Evolutionary conservation across 768 basidiomycete species (phyloP), one percentile per base, ranked within the genome.

Genomic region (Boletus subcaerulescens): DNA sequence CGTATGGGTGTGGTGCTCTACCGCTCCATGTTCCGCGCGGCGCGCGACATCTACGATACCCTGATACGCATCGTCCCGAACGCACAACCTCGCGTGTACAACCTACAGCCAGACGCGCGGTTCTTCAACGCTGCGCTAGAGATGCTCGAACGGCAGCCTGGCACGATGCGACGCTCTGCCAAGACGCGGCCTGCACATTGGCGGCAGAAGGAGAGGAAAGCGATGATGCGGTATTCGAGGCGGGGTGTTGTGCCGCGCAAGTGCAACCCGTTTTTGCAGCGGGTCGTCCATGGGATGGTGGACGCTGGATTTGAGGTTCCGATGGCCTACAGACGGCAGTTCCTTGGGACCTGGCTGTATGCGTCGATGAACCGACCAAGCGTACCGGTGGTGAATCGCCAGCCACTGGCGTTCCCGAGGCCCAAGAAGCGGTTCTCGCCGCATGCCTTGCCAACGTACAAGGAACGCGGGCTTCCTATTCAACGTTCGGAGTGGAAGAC

Each of bases 71-170:
- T 70, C 35, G 58, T 59, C 26, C 47, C 66, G 13, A 45, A 54
- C 17, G 64, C 69, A 26, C 66, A 63, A 20, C 62, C 71, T 20
- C 65, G 60, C 42, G 53, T 73, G 35, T 62, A 74, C 50, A 61
- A 75, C 18, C 80, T 80, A 9, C 56, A 56, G 24, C 79, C 81
- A 1, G 88, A 91, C 60, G 80, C 77, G n/a, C 76, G 80, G 43
- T 88, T 88, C 65, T 89, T 84, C 71, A 87, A 87, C 51, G 82
- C 83, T 2, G 73, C 81, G 10, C 69, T 89, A 13, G 67, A 72
- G 11, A 69, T 85, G 44, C 76, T 79, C 36, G 63, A 69, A 17
- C 65, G 67, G 12, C 63, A 63, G 14, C 52, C 63, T 22, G 39
- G 44, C 11, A 63, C 46, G 62, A 40, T 53, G 50, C 64, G 48